These are phyloP conservation scores for Vitis hybrid DNA, from an alignment of 177 flowering plant genomes.

Conservation along the genomic window DNA sequence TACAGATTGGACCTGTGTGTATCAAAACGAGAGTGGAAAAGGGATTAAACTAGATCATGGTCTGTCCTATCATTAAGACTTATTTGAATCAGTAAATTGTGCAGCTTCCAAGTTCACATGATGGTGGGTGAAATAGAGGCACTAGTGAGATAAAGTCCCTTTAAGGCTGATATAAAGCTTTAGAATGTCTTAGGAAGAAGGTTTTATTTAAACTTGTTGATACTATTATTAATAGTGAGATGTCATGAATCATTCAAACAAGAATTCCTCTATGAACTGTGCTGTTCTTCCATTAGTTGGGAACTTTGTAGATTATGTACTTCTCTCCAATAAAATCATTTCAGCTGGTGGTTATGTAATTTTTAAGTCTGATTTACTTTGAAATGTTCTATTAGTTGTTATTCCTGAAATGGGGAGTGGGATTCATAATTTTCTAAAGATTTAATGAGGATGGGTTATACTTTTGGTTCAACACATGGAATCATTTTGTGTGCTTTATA, in stretches of 20 bases:
- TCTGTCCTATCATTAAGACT: not conserved
- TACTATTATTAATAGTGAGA: not conserved
- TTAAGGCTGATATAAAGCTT: not conserved
- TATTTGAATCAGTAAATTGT: not conserved
- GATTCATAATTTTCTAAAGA: not conserved
- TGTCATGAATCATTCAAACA: not conserved
- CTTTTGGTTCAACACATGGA: conserved; percentile 1
- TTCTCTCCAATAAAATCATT: not conserved
- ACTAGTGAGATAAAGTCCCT: not conserved
- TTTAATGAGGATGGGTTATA: not conserved
- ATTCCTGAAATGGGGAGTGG: not conserved
- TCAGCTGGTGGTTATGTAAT: not conserved
- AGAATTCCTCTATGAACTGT: not conserved
- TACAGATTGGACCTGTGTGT: not conserved
- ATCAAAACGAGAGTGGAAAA: not conserved
- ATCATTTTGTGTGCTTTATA: conserved; percentile 10
- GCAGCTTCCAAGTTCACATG: conserved; percentile 4
- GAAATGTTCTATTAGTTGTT: too few species aligned
- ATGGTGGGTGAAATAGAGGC: conserved; percentile 1
- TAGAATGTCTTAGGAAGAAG: not conserved
- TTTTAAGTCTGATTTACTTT: not conserved
- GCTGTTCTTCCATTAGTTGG: not conserved
- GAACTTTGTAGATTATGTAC: not conserved
- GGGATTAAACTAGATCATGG: not conserved
- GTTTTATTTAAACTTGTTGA: conserved; percentile 1